phyloP scores from a whole-genome alignment of 305 asterid species.

The Plantago rigida region DNA sequence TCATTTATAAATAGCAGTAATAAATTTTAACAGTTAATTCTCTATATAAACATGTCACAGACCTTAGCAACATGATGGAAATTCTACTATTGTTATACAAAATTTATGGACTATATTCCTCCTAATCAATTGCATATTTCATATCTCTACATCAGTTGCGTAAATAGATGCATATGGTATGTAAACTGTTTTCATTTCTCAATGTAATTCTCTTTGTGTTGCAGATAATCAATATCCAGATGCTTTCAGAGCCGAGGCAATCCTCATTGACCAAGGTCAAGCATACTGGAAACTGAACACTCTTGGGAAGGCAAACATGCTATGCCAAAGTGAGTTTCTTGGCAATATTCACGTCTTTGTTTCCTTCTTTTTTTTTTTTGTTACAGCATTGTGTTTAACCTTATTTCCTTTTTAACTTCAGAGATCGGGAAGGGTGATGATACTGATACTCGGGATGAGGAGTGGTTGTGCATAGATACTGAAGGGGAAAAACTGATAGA shows the following conservation, averaged over 20 bases:
- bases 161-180: too few species aligned
- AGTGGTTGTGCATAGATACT: conserved; percentile 30
- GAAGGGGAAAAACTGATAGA: conserved; percentile 47
- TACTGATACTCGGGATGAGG: not conserved
- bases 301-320: conserved; percentile 34
- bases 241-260: conserved; percentile 42
- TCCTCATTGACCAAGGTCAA: conserved; percentile 41
- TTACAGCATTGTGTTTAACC: not conserved
- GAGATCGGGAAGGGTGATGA: conserved; percentile 44
- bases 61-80: not conserved
- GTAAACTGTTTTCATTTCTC: not conserved
- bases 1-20: not conserved
- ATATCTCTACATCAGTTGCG: too few species aligned
- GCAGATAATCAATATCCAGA: conserved; percentile 30
- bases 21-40: not conserved
- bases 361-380: too few species aligned
- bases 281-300: conserved; percentile 55
- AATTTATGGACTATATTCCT: too few species aligned
- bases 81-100: too few species aligned
- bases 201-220: conserved; percentile 22
- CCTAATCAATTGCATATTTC: too few species aligned
- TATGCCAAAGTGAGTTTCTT: conserved; percentile 47
- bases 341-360: not conserved
- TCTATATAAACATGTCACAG: not conserved
- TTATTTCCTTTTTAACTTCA: conserved; percentile 23